phyloP scores from a whole-genome alignment of 106 monocot genomes.

The Acorus gramineus region DNA sequence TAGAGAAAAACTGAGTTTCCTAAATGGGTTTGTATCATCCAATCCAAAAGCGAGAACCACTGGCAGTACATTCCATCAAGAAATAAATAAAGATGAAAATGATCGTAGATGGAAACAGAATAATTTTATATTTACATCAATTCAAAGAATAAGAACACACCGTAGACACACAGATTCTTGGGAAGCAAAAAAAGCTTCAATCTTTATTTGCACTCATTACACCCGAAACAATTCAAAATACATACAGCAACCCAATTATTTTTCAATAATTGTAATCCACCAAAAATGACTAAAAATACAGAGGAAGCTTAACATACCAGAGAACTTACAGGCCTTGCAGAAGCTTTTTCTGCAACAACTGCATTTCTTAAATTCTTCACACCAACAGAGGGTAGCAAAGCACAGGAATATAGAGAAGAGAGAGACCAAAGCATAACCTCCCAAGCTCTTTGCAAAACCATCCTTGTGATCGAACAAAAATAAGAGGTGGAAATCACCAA shows the following conservation, averaged over 20 bases:
- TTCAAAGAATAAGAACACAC: not conserved
- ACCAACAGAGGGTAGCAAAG: not conserved
- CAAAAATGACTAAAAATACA: conserved; percentile 12
- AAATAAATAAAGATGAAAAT: too few species aligned
- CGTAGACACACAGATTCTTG: not conserved
- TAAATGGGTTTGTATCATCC: too few species aligned
- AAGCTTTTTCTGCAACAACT: not conserved
- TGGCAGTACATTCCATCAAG: too few species aligned
- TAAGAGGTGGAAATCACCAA: too few species aligned
- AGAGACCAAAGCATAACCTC: too few species aligned
- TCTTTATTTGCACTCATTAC: conserved; percentile 10
- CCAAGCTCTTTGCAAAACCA: too few species aligned
- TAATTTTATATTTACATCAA: not conserved
- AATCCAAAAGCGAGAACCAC: too few species aligned
- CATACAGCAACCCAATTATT: conserved; percentile 1
- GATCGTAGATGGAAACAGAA: too few species aligned
- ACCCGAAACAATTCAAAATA: conserved; percentile 5
- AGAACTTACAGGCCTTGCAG: conserved; percentile 3
- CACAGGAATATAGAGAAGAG: too few species aligned
- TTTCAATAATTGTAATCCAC: conserved; percentile 1
- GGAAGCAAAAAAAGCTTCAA: conserved; percentile 2
- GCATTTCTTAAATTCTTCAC: not conserved
- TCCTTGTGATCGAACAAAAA: too few species aligned
- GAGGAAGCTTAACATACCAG: not conserved
- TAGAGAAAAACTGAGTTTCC: too few species aligned